Evolutionary conservation across 495 filamentous ascomycete species (phyloP).

Genomic region (Aspergillus ellipticus): DNA sequence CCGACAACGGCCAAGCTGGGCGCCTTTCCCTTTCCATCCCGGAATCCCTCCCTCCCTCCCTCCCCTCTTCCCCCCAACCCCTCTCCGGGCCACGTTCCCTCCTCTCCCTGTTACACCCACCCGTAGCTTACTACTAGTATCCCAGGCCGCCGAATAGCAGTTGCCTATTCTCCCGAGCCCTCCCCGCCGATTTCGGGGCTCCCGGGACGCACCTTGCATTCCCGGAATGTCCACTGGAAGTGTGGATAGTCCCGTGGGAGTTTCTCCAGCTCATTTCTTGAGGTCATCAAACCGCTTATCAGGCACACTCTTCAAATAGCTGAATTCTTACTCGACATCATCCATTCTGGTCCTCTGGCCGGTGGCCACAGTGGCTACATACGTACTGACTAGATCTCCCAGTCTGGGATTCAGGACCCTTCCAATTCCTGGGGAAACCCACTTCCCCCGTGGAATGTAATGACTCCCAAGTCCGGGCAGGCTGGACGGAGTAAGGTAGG

Average conservation of each 20-base stretch:
- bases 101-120: slow-evolving; percentile 5
- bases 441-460: not conserved
- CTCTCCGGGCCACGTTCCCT: slow-evolving; percentile 5
- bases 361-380: no score
- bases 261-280: slow-evolving; percentile 29
- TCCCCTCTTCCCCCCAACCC: slow-evolving; percentile 9
- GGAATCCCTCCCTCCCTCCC: slow-evolving; percentile 12
- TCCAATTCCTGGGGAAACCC: slow-evolving; percentile 13
- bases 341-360: slow-evolving; percentile 1
- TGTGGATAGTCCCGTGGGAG: slow-evolving; percentile 19
- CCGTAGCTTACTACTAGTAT: not conserved
- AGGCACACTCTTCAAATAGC: not conserved
- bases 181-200: slow-evolving; percentile 34
- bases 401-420: not conserved
- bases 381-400: slow-evolving; percentile 1
- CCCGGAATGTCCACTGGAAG: not conserved
- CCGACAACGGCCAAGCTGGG: slow-evolving; percentile 38
- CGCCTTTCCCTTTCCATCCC: slow-evolving; percentile 15
- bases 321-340: not conserved
- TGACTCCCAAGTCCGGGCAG: not conserved
- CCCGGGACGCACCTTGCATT: slow-evolving; percentile 16
- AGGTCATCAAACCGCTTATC: slow-evolving; percentile 22
- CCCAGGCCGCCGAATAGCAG: not conserved
- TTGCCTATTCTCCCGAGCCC: not conserved
- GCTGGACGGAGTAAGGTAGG: not conserved